phyloP scores from a whole-genome alignment of 192 early-diverging fungal genomes.

The Spinellus fusiger region DNA sequence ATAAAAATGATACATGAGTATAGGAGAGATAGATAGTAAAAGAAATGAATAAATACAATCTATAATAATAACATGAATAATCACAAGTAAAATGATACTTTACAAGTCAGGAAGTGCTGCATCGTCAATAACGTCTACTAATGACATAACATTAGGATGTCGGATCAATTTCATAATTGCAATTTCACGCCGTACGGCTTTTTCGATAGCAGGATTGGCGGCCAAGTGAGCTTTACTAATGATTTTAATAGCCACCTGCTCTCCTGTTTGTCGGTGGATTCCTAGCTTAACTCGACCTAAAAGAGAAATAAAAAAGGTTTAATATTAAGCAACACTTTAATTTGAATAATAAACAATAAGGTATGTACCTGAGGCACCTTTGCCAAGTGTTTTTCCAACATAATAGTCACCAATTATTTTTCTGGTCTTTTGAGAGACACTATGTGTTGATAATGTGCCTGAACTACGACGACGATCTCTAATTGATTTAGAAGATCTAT shows the following conservation, averaged over 20 bases:
- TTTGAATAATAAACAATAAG: background rate
- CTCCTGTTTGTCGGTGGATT: slow-evolving; percentile 38
- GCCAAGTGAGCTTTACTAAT: slow-evolving; percentile 43
- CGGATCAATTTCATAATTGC: slow-evolving; percentile 48
- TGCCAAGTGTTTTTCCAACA: slow-evolving; percentile 46
- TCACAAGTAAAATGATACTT: slow-evolving; percentile 5
- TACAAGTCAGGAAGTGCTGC: slow-evolving; percentile 25
- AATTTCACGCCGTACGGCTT: slow-evolving; percentile 49
- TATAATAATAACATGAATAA: background rate
- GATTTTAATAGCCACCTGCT: slow-evolving; percentile 48
- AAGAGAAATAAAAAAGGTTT: background rate
- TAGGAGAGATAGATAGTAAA: background rate
- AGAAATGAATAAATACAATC: background rate
- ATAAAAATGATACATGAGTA: background rate
- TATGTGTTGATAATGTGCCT: slow-evolving; percentile 21
- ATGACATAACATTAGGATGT: slow-evolving; percentile 45
- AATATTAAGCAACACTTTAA: background rate
- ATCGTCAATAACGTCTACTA: slow-evolving; percentile 42
- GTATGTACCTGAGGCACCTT: slow-evolving; percentile 44
- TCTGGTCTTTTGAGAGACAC: slow-evolving; percentile 16
- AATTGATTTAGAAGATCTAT: slow-evolving; percentile 12
- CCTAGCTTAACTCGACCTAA: slow-evolving; percentile 46
- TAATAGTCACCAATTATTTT: slow-evolving; percentile 42
- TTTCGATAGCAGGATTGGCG: slow-evolving; percentile 42
- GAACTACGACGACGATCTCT: slow-evolving; percentile 20